These are phyloP conservation scores for Leccinum fallax DNA, from an alignment of 1,284 basidiomycete genomes.

Conservation along the genomic window DNA sequence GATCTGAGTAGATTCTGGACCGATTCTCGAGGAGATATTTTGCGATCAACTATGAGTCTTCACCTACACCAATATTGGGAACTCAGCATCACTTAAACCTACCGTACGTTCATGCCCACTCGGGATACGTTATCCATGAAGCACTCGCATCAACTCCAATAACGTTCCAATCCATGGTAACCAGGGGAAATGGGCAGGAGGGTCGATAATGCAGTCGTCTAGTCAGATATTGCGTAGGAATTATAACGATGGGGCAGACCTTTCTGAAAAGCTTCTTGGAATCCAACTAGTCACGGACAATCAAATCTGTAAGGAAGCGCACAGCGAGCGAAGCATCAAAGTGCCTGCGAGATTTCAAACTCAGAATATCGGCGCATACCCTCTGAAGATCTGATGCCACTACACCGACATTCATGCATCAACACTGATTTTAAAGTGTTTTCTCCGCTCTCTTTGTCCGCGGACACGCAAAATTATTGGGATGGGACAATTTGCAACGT, in stretches of 20 bases:
- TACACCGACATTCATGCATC: neutral
- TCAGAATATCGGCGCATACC: no score
- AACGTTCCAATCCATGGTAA: neutral
- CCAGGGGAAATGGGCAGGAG: constrained; percentile 10
- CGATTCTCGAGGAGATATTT: neutral
- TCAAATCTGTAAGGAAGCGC: no score
- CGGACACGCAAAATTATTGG: neutral
- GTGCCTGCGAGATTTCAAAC: no score
- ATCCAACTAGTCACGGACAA: neutral
- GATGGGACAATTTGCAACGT: neutral
- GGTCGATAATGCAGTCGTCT: neutral
- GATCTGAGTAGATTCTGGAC: neutral
- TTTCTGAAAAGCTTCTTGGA: neutral
- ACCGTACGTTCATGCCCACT: constrained; percentile 17
- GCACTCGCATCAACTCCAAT: neutral
- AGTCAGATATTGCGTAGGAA: neutral
- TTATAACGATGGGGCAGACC: neutral
- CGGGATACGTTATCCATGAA: constrained; percentile 12
- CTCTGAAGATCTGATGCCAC: no score
- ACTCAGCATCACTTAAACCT: neutral
- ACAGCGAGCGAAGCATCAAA: no score
- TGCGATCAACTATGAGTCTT: neutral
- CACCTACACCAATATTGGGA: constrained; percentile 8
- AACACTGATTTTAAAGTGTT: neutral
- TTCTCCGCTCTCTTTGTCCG: neutral